Evolutionary conservation across 495 filamentous ascomycete genomes (phyloP), one percentile per base, ranked within the genome.

Genomic region (Neurospora sp.): DNA sequence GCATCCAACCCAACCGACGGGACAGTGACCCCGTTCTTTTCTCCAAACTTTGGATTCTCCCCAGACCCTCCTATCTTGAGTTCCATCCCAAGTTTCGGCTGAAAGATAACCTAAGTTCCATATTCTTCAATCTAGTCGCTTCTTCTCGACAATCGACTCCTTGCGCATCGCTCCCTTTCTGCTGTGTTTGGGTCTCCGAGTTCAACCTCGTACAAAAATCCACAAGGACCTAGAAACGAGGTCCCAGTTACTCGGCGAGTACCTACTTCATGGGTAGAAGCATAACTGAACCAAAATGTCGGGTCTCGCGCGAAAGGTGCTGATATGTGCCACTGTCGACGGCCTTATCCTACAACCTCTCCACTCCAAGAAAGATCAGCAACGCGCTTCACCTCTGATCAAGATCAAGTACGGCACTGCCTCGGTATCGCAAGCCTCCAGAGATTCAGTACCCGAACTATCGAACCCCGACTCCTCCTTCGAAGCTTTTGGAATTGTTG

Each of bases 401-500:
- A 88, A 88, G 71, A 90, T 97, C 75, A 89, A 90, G 70, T 97
- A 96, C 81, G 91, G 88, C 75, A 90, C 90, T 74, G 88, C 88
- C 73, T 85, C 87, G 70, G 72, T 86, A 37, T 82, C 82, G 31
- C 72, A 79, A 12, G 48, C 79, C 39, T 74, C 80, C 14, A 78
- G 80, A 70, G 84, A 86, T 41, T 66, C 78, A 1, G 74, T 75
- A 10, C 76, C 80, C 1, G 83, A 84, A 10, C 74, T 76, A 1
- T 72, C 79, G 39, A 81, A 76, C 69, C 75, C 82, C 23, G 80
- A 80, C 70, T 81, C 80, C 40, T 83, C 82, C 69, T 85, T 97
- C 59, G 96, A 98, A 77, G 88, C 89, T 14, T 90, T 94, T 83
- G 95, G 96, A 16, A 88, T 98, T 69, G 88, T 97, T 79, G 95